Conservation (phyloP, 179 eudicot species). For the Beta macrorhiza region DNA sequence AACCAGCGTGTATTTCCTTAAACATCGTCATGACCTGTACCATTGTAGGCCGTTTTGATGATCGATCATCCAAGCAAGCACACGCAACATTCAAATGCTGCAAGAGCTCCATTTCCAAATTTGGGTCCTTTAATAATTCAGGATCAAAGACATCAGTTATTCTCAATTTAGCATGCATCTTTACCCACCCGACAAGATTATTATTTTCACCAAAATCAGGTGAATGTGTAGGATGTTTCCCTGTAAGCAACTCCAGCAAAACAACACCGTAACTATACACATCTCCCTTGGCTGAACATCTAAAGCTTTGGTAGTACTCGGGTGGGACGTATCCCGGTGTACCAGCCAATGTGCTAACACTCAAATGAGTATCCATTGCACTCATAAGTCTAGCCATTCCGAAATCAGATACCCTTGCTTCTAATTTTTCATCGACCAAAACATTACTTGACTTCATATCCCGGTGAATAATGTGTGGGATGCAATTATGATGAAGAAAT, state of each 20-base stretch:
- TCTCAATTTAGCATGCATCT: constrained; percentile 53
- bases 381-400: constrained; percentile 93
- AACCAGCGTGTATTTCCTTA: constrained; percentile 85
- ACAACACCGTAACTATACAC: constrained; percentile 94
- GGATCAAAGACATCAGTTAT: constrained; percentile 72
- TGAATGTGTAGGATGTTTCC: constrained; percentile 72
- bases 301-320: constrained; percentile 79
- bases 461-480: constrained; percentile 77
- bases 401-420: constrained; percentile 86
- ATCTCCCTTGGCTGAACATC: constrained; percentile 80
- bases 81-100: constrained; percentile 72
- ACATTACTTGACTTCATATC: constrained; percentile 97
- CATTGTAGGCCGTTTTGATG: constrained; percentile 75
- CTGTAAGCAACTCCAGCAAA: constrained; percentile 81
- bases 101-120: constrained; percentile 64
- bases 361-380: constrained; percentile 86
- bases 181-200: constrained; percentile 94
- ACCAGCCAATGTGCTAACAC: constrained; percentile 89
- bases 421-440: constrained; percentile 68
- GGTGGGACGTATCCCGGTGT: constrained; percentile 97
- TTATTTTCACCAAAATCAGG: constrained; percentile 80
- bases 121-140: constrained; percentile 56
- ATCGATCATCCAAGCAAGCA: constrained; percentile 83
- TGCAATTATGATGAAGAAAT: constrained; percentile 83
- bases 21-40: constrained; percentile 94